Evolutionary conservation across 768 basidiomycete genomes (phyloP), one percentile per base, ranked within the genome.

Genomic region (Candolleomyces eurysporus): DNA sequence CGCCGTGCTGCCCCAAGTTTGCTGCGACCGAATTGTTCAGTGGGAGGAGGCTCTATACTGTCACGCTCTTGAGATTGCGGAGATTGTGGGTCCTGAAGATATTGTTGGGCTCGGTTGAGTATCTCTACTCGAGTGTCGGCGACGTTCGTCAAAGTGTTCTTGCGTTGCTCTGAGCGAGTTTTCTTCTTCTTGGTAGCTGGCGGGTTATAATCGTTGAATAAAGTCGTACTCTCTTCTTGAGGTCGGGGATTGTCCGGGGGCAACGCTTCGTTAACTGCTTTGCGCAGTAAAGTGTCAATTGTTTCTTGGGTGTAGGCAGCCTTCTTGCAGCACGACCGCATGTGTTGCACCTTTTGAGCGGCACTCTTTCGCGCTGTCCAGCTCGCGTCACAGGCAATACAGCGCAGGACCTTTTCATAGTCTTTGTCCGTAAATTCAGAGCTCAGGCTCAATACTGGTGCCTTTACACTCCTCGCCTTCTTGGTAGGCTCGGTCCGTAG

Each of bases 341-440:
- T 82, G 68, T 94, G 92, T 3, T 78, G 65, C 68, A 83, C 71
- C 71, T 94, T 94, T 67, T 88, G 84, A 17, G 72, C 64, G 11
- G 74, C 74, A 4, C 82, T 82, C 70, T 94, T 94, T 58, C 82
- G 79, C 13, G 83, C 74, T 4, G 89, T 93, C 92, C 92, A 94
- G 1, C 72, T 72, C 14, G 80, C 68, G 22, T 84, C 82, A 65
- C 91, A 93, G 42, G 81, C 78, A 48, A 91, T 76, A 65, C 91
- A 93, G 65, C 76, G 83, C 11, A 74, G 69, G 2, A 92, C 68
- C 26, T 69, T 79, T 2, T 69, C 68, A 5, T 91, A 68, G 26
- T 88, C 77, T 3, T 72, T 59, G 48, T 82, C 79, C 0, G 82
- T 71, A 61, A 87, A 76, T 51, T 79, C 77, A 14, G 67, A 67